phyloP scores from a whole-genome alignment of 2,329 filamentous ascomycete genomes.

The Exserohilum turcica region DNA sequence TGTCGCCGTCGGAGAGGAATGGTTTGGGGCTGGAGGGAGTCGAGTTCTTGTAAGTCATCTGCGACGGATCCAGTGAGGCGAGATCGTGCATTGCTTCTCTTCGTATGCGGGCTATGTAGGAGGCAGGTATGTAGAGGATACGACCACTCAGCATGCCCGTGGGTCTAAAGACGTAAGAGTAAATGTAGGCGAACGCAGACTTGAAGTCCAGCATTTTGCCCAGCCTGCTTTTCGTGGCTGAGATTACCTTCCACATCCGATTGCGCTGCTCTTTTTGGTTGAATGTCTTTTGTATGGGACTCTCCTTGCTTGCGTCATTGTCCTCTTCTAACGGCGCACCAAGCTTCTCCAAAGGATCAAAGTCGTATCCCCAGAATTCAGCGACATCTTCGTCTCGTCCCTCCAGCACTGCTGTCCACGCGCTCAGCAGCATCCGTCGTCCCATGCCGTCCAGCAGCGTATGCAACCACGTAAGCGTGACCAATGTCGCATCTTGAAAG shows the following conservation, averaged over 20 bases:
- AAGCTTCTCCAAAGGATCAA: conserved; percentile 25
- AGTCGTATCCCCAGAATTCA: conserved; percentile 25
- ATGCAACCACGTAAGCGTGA: conserved; percentile 32
- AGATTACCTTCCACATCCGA: conserved; percentile 5
- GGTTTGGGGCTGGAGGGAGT: conserved; percentile 15
- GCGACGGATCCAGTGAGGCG: conserved; percentile 4
- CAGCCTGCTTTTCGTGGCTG: conserved; percentile 1
- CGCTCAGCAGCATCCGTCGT: conserved; percentile 18
- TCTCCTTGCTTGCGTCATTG: not conserved
- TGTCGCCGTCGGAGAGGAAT: conserved; percentile 29
- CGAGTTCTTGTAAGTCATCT: conserved; percentile 3
- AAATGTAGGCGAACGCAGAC: conserved; percentile 20
- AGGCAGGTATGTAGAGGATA: conserved; percentile 19
- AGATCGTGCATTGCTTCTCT: conserved; percentile 1
- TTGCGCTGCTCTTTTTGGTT: conserved; percentile 14
- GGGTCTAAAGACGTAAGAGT: conserved; percentile 15
- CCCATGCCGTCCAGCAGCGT: conserved; percentile 31
- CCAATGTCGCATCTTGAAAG: conserved; percentile 31
- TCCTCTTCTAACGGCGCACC: conserved; percentile 4
- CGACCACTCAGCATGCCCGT: conserved; percentile 3
- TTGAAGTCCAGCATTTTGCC: conserved; percentile 9
- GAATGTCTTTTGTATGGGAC: conserved; percentile 5
- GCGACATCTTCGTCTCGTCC: conserved; percentile 27
- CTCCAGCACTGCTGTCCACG: conserved; percentile 32
- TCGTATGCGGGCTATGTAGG: conserved; percentile 18